A percentile compares a stretch with the other conserved stretches of the same genome.
These are phyloP conservation scores for Sclerotinia glacialis DNA, from an alignment of 2,329 filamentous ascomycete species.

Conservation along the genomic window DNA sequence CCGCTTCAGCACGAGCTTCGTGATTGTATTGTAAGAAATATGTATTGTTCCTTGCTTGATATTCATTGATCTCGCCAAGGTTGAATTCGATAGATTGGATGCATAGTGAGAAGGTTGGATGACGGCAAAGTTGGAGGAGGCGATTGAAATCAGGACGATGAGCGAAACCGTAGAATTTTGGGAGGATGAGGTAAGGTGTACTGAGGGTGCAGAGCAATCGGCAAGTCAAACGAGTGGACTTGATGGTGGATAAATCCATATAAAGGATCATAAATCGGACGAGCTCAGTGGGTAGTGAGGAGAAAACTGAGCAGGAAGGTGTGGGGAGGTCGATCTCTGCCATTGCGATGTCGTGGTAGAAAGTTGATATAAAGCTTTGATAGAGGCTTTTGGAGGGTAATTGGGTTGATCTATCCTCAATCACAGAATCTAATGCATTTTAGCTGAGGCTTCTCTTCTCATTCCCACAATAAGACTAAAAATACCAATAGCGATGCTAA, in stretches of 20 bases:
- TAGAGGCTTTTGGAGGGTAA: neutral
- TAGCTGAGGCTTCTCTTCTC: neutral
- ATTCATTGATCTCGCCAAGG: slow-evolving; percentile 36
- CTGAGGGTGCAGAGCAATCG: slow-evolving; percentile 8
- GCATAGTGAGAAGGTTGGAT: slow-evolving; percentile 29
- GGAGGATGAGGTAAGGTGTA: slow-evolving; percentile 25
- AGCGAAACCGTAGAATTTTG: slow-evolving; percentile 25
- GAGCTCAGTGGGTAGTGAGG: slow-evolving; percentile 12
- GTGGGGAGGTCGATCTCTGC: neutral
- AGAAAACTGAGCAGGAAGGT: neutral
- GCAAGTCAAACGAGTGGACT: slow-evolving; percentile 14
- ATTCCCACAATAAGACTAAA: neutral
- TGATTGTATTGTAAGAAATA: slow-evolving; percentile 35
- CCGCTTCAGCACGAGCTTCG: slow-evolving; percentile 28
- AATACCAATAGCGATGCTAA: neutral
- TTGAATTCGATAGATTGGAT: slow-evolving; percentile 31
- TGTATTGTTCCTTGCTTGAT: slow-evolving; percentile 36
- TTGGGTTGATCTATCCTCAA: neutral
- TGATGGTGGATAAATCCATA: slow-evolving; percentile 8
- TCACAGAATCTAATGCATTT: neutral
- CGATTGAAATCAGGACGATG: slow-evolving; percentile 28
- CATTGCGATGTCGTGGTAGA: neutral
- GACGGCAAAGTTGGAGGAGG: slow-evolving; percentile 27
- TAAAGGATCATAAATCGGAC: neutral
- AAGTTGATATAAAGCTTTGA: neutral